A percentile compares a stretch with the other conserved stretches of the same genome.
These are phyloP conservation scores for Tilletia indica DNA, from an alignment of 1,284 basidiomycete genomes.

Conservation along the genomic window DNA sequence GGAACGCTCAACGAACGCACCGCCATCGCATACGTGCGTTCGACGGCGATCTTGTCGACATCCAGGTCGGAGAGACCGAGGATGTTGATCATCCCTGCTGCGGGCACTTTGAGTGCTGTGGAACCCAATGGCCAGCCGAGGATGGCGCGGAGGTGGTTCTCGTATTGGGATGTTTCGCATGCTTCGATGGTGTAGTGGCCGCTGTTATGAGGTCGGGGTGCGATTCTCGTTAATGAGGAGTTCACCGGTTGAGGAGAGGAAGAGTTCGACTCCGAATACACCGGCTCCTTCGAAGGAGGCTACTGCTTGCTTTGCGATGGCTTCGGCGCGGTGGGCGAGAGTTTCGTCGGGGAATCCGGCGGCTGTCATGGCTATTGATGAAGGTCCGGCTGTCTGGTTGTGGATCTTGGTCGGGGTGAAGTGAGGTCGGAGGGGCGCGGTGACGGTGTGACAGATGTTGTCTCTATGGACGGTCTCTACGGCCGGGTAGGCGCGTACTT, in stretches of 20 bases:
- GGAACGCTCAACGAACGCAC: conserved; percentile 61
- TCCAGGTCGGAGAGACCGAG: conserved; percentile 60
- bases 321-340: conserved; percentile 68
- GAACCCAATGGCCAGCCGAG: conserved; percentile 85
- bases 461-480: conserved; percentile 96
- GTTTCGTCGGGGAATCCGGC: conserved; percentile 57
- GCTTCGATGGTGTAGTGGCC: conserved; percentile 99
- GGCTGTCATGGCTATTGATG: conserved; percentile 23
- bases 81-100: conserved; percentile 91
- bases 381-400: conserved; percentile 22
- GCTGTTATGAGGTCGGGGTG: conserved; percentile 97
- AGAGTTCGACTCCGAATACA: conserved; percentile 98
- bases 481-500: conserved; percentile 80
- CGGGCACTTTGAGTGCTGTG: conserved; percentile 80
- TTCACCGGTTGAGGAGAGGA: conserved; percentile 80
- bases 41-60: conserved; percentile 45
- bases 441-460: conserved; percentile 89
- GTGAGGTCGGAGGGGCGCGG: conserved; percentile 66
- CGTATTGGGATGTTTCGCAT: conserved; percentile 92
- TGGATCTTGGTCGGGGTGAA: conserved; percentile 21
- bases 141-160: conserved; percentile 96
- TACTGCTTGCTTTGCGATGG: conserved; percentile 79
- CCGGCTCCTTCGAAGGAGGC: conserved; percentile 80
- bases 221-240: conserved; percentile 95
- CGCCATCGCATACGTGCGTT: conserved; percentile 50